Evolutionary conservation across 345 rosid genomes (phyloP), one percentile per base, ranked within the genome.

Genomic region (Sisymbrium irio): DNA sequence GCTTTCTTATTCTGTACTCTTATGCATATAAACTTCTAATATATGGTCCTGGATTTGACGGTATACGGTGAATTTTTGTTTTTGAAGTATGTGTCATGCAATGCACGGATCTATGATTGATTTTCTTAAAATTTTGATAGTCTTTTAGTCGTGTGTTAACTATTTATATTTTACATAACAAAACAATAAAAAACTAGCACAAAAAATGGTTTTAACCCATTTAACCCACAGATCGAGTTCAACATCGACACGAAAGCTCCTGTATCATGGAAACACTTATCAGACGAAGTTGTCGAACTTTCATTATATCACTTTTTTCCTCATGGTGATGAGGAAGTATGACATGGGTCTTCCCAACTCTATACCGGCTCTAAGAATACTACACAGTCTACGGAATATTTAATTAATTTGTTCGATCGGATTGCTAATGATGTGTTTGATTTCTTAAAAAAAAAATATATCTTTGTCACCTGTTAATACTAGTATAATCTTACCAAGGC

Each of bases 11-110:
- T 50, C 56, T 75, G 47, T 19, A 67, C 46, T 60, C 37, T 72
- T 72, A 72, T 27, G 61, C 25, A 18, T 66, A 68, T 50, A 19
- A 41, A 60, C 0, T 19, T 74, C 2, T 75, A 59, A 75, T 60
- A 60, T 40, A 58, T 58, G 73, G 67, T 67, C 54, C 36, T 74
- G 67, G 54, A 56, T 57, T 73, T 11, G 61, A 73, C 54, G 55
- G 35, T 51, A 11, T 14, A 27, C n/a, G 40, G 27, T 64, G 56
- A 46, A 17, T n/a, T n/a, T n/a, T n/a, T n/a, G n/a, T n/a, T 57
- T n/a, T 64, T 55, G 11, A 72, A 30, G 45, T 18, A 17, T 11
- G 40, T 36, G 20, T 20, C 44, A 69, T 56, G n/a, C 44, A 36
- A 58, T 44, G 36, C 47, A 45, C 27, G 2, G 3, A 4, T 19